A percentile compares a stretch with the other conserved stretches of the same genome.
Evolutionary conservation across 2,329 filamentous ascomycete species (phyloP).

Genomic region (Periconia macrospinosa): DNA sequence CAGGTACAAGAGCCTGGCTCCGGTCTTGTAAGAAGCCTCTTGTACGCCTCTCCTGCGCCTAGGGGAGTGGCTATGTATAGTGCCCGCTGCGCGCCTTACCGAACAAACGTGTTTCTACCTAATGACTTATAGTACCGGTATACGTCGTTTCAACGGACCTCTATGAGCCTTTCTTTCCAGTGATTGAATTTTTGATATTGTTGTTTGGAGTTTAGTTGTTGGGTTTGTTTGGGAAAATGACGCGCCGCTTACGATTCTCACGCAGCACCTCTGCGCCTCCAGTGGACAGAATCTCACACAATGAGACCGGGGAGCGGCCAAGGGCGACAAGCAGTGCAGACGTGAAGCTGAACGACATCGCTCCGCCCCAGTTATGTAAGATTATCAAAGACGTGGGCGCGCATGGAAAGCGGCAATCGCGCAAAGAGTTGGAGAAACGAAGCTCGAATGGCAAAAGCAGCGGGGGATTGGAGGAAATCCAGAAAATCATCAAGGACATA

Average conservation of each 20-base stretch:
- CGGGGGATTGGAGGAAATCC: not conserved
- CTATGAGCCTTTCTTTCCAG: not conserved
- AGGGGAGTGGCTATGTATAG: not conserved
- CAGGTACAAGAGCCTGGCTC: not conserved
- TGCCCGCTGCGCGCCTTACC: not conserved
- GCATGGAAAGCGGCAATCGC: not conserved
- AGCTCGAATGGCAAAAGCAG: not conserved
- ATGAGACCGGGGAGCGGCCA: not conserved
- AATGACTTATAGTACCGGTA: not conserved
- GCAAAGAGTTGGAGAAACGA: not conserved
- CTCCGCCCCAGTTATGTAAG: not conserved
- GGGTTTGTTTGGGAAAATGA: not conserved
- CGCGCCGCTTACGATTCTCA: not conserved
- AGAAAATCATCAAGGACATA: not conserved
- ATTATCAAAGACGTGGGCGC: conserved; percentile 1
- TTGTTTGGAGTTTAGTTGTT: not conserved
- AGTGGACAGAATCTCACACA: not conserved
- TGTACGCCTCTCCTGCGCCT: not conserved
- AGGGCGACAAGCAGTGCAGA: not conserved
- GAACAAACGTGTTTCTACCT: not conserved
- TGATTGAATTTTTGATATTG: not conserved
- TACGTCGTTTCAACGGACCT: not conserved
- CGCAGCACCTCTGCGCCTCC: not conserved
- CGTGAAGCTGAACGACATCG: not conserved
- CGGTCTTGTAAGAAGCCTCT: not conserved